A percentile compares a stretch with the other conserved stretches of the same genome.
These are phyloP conservation scores for Colletotrichum costaricense DNA, from an alignment of 2,329 filamentous ascomycete species.

Conservation along the genomic window DNA sequence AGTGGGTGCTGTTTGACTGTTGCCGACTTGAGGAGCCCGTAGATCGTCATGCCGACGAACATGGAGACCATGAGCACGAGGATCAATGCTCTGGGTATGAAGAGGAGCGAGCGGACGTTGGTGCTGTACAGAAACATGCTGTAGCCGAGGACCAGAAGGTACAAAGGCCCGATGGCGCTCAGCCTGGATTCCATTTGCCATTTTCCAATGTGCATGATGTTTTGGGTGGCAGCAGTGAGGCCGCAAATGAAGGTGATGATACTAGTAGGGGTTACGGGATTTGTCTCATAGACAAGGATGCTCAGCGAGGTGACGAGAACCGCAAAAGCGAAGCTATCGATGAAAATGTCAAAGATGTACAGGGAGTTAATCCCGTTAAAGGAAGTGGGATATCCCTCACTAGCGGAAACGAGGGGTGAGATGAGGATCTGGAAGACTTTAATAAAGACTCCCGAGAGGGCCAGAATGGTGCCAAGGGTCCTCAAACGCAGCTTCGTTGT, in stretches of 20 bases:
- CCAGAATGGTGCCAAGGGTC: conserved; percentile 55
- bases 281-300: conserved; percentile 60
- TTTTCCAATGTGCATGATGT: conserved; percentile 52
- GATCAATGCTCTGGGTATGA: conserved; percentile 54
- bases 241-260: conserved; percentile 58
- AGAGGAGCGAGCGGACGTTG: conserved; percentile 55
- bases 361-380: conserved; percentile 54
- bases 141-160: conserved; percentile 54
- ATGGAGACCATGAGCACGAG: conserved; percentile 51
- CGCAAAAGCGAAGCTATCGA: conserved; percentile 59
- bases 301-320: conserved; percentile 55
- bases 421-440: conserved; percentile 50
- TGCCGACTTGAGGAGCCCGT: conserved; percentile 45
- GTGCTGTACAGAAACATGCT: conserved; percentile 56
- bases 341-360: conserved; percentile 60
- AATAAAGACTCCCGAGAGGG: conserved; percentile 52
- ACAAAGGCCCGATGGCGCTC: conserved; percentile 51
- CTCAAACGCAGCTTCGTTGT: conserved; percentile 60
- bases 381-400: conserved; percentile 36
- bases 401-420: conserved; percentile 42
- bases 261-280: conserved; percentile 54
- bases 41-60: conserved; percentile 50
- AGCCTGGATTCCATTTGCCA: conserved; percentile 56
- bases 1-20: conserved; percentile 56
- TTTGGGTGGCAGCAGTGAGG: conserved; percentile 47